Conservation (phyloP, 2,329 filamentous ascomycete species). For the Eutypella sp. region DNA sequence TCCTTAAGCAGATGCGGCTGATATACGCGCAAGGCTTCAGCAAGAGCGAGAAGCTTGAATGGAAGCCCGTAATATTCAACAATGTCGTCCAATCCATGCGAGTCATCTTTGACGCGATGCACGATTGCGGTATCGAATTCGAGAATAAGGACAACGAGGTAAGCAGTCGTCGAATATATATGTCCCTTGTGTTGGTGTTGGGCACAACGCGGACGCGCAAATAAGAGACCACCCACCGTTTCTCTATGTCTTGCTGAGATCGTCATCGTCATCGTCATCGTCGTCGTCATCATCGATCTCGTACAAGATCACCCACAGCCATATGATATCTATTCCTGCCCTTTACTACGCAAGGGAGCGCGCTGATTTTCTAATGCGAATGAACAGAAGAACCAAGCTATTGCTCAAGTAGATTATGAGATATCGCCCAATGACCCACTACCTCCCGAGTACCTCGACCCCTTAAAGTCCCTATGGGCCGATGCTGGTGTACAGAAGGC, state of each 20-base stretch:
- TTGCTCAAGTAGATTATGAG: conserved; percentile 75
- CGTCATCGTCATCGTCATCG: not conserved
- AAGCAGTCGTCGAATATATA: conserved; percentile 24
- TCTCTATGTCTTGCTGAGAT: not conserved
- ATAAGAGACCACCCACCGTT: too few species aligned
- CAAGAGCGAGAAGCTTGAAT: conserved; percentile 84
- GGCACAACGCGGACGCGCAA: too few species aligned
- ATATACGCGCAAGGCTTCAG: conserved; percentile 93
- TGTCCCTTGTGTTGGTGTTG: too few species aligned
- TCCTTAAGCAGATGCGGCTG: conserved; percentile 98
- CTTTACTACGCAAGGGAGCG: not conserved
- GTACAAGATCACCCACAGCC: too few species aligned
- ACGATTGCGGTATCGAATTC: conserved; percentile 74
- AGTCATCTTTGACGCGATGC: conserved; percentile 86
- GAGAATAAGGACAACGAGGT: conserved; percentile 76
- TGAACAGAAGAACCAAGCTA: conserved; percentile 66
- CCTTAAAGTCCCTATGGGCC: conserved; percentile 79
- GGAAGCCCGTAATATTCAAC: conserved; percentile 91
- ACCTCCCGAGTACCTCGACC: conserved; percentile 70
- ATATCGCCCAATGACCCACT: conserved; percentile 78
- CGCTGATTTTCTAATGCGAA: conserved; percentile 9
- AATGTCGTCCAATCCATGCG: conserved; percentile 92
- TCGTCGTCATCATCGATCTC: too few species aligned
- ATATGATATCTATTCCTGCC: not conserved
- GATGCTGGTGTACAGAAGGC: conserved; percentile 80